Conservation (phyloP, 2,329 filamentous ascomycete genomes). For the Colletotrichum orchidophilum region DNA sequence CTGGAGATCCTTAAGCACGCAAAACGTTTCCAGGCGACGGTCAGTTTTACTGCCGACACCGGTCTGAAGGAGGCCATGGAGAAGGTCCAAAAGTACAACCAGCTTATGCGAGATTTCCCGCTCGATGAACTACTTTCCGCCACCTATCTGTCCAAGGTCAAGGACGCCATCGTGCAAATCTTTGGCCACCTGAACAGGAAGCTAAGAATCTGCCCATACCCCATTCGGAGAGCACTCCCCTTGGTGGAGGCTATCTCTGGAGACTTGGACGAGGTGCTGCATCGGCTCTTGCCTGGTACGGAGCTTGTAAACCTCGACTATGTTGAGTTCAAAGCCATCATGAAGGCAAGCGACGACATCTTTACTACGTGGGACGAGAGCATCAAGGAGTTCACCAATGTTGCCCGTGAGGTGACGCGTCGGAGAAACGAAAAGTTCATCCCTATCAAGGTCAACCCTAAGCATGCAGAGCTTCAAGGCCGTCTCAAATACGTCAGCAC, state of each 20-base stretch:
- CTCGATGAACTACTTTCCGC: constrained; percentile 94
- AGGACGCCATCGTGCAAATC: constrained; percentile 88
- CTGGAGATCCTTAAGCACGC: constrained; percentile 96
- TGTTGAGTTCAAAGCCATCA: constrained; percentile 85
- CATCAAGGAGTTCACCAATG: constrained; percentile 97
- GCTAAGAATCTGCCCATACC: constrained; percentile 94
- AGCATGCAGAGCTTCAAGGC: constrained; percentile 88
- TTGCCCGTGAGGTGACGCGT: constrained; percentile 92
- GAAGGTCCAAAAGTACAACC: constrained; percentile 97
- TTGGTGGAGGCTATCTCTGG: constrained; percentile 97
- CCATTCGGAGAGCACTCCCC: constrained; percentile 87
- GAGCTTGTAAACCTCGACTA: constrained; percentile 93
- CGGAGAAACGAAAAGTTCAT: constrained; percentile 98
- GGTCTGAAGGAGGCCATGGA: constrained; percentile 96
- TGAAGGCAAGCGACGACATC: constrained; percentile 84
- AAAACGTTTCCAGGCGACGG: constrained; percentile 96
- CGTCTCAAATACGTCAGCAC: constrained; percentile 92
- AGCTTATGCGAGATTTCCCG: constrained; percentile 97
- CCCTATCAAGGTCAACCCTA: constrained; percentile 92
- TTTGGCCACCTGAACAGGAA: constrained; percentile 98
- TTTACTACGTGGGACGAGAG: constrained; percentile 96
- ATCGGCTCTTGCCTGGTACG: constrained; percentile 84
- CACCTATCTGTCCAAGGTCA: constrained; percentile 86
- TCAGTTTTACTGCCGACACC: constrained; percentile 96
- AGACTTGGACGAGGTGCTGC: constrained; percentile 87